These are phyloP conservation scores for Mycena galopus DNA, from an alignment of 768 basidiomycete genomes.

Conservation along the genomic window DNA sequence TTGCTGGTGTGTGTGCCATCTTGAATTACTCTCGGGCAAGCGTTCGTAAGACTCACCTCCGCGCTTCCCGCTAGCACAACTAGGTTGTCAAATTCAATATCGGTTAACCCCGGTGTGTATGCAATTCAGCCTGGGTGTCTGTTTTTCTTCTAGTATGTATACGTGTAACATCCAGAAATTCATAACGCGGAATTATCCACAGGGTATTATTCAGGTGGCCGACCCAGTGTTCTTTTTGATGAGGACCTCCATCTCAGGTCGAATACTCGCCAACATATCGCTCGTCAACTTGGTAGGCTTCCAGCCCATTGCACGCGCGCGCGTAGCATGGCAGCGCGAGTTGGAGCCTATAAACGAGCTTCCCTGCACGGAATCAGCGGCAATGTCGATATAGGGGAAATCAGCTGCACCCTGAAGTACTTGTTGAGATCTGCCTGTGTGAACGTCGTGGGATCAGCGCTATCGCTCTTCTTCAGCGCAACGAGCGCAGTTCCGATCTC, in stretches of 20 bases:
- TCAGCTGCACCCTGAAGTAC: constrained; percentile 50
- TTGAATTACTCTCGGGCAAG: too few species aligned
- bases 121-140: too few species aligned
- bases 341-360: constrained; percentile 39
- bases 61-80: too few species aligned
- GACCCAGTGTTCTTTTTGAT: background rate
- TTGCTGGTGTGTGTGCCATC: too few species aligned
- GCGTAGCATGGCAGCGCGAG: constrained; percentile 40
- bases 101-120: too few species aligned
- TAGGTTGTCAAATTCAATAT: too few species aligned
- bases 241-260: constrained; percentile 18
- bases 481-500: constrained; percentile 55
- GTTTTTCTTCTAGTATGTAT: too few species aligned
- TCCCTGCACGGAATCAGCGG: constrained; percentile 10
- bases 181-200: too few species aligned
- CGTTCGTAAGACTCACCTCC: too few species aligned
- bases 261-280: constrained; percentile 37
- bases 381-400: too few species aligned
- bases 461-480: constrained; percentile 51
- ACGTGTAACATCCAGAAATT: too few species aligned
- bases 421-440: constrained; percentile 59
- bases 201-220: too few species aligned
- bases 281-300: constrained; percentile 37
- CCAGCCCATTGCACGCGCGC: constrained; percentile 44
- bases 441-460: constrained; percentile 59